Percentiles rank a stretch among this genome's conserved stretches.
These are phyloP conservation scores for Lojkania enalia DNA, from an alignment of 2,329 filamentous ascomycete genomes.

Conservation along the genomic window DNA sequence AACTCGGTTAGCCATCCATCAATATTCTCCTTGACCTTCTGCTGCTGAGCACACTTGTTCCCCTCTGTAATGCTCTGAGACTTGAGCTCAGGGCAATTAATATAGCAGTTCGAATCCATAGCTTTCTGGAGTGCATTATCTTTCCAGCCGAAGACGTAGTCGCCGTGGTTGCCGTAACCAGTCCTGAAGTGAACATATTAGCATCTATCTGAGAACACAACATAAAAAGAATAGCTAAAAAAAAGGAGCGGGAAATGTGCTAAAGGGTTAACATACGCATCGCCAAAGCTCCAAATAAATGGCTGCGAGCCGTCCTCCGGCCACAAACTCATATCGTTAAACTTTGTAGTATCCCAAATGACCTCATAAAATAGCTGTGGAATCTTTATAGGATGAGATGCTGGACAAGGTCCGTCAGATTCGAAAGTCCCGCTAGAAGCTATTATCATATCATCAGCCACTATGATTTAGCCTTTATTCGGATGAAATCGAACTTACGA, in stretches of 20 bases:
- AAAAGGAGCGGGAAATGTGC: constrained; percentile 22
- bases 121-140: constrained; percentile 51
- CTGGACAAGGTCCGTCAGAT: constrained; percentile 56
- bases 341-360: constrained; percentile 41
- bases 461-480: no score
- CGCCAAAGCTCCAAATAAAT: constrained; percentile 33
- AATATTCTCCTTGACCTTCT: constrained; percentile 73
- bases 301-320: constrained; percentile 34
- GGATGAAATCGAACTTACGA: background rate
- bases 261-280: constrained; percentile 33
- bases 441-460: constrained; percentile 11
- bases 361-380: constrained; percentile 28
- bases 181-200: constrained; percentile 42
- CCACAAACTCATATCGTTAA: constrained; percentile 24
- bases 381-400: constrained; percentile 49
- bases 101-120: constrained; percentile 36
- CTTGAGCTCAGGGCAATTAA: constrained; percentile 47
- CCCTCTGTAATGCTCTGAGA: constrained; percentile 51
- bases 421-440: constrained; percentile 23
- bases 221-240: constrained; percentile 35
- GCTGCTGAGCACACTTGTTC: constrained; percentile 62
- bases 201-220: constrained; percentile 16
- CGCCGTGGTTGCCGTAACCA: constrained; percentile 55
- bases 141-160: constrained; percentile 58
- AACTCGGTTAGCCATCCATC: constrained; percentile 68